Base-by-base conservation (phyloP, 73 alveolate species). In the Paramecium pentaurelia region DNA sequence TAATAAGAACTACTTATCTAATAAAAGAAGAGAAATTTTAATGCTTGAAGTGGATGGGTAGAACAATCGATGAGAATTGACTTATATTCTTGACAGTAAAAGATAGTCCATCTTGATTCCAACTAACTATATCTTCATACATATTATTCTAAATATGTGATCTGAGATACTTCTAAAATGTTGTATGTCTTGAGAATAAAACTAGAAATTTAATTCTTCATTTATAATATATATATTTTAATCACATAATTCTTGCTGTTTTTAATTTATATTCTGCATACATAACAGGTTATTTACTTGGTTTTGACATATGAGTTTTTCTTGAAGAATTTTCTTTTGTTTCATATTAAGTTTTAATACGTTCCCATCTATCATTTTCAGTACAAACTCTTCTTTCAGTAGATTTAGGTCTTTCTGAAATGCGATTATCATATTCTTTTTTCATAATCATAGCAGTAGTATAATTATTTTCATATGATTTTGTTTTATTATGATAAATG, bases 21-120 rank as follows among this genome's bases (percentile, higher is more conserved):
- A 89, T 83, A 18, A 89, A 89, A 3, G 94, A 89, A 30, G 94
- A 77, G 54, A 45, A 89, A 40, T 89, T 89, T 20, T 70, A 60
- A 42, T 89, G 94, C 59, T 89, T 89, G 49, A 89, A 89, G 84
- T 89, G 75, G 64, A 60, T 70, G 47, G 94, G 88, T 44, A 89
- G 91, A 80, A 80, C 73, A 38, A 38, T 89, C 83, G 71, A 84
- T 36, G 94, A 68, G 54, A 89, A 71, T 71, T 89, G 80, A 73
- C 75, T 89, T 10, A 71, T 36, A 51, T 89, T 71, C 20, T 71
- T 89, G 4, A 89, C 88, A 28, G 51, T 83, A 71, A 89, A 89
- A 6, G 92, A 40, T 9, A 45, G 42, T 2, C 94, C 94, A 89
- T 89, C 94, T 47, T 89, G 60, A 89, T 44, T 89, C 94, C 94